Base-by-base conservation (phyloP, 2,329 filamentous ascomycete genomes). In the Cadophora luteo-olivacea region DNA sequence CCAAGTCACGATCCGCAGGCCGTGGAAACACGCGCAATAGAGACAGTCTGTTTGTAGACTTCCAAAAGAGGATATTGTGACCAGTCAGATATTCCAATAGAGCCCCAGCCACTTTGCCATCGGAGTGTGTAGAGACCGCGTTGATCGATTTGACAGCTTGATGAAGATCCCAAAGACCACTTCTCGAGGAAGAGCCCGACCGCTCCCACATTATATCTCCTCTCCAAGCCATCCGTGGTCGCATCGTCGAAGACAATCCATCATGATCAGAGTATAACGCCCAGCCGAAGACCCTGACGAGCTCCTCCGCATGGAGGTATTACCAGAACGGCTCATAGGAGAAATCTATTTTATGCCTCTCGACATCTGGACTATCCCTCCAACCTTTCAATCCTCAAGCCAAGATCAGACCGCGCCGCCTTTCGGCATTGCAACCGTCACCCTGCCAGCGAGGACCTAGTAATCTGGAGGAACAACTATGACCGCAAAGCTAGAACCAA, bases 401-500 rank as follows among this genome's bases (percentile, higher is more conserved):
- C 74, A 79, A 81, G 80, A 76, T 84, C 85, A 86, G 83, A 84
- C 84, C 85, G 84, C 82, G 82, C 83, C 78, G 75, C 77, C 77
- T 81, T 71, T 74, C 75, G 71, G 77, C 76, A 68, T 80, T 74
- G 67, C 76, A 69, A 72, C 73, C 69, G 68, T 71, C 68, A 70
- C 67, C 72, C 60, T 61, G 70, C 72, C 70, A 70, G 67, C 63
- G 69, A 69, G 73, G 68, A 78, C 82, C 81, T 94, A 94, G 79
- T 94, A 88, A 85, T 85, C 83, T 84, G 83, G 82, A 86, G 82
- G 85, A 81, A 89, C 89, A 89, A 91, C 90, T 87, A 82, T 84
- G 80, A 85, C 84, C 88, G 88, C 89, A 92, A 94, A 77, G 86
- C 91, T 92, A 78, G 88, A 89, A 92, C 92, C 91, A 89, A 84